Base-by-base conservation (phyloP, 208 protist species). In the Naegleria fowleri region DNA sequence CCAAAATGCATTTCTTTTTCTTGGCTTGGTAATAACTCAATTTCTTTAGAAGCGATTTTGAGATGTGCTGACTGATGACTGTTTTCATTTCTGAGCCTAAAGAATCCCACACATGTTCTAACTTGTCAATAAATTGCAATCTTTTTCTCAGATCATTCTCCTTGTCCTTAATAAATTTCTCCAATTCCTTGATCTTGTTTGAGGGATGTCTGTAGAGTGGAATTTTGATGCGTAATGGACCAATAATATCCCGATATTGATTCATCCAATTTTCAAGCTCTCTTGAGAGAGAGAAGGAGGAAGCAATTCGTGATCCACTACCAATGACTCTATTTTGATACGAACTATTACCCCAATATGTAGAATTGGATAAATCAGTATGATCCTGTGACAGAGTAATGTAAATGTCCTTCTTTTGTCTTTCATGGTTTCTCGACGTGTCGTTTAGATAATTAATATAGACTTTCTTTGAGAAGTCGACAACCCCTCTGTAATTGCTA, bases 181-280 rank as follows among this genome's bases (percentile, higher is more conserved):
- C 9, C n/a, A 59, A 22, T 58, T 88, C 6, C 36, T 88, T 7
- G 5, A 88, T 13, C 9, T 38, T 29, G 1, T 58, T 58, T 33
- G 51, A n/a, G 6, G 85, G 85, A 38, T 88, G 6, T 58, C 85
- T 51, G 38, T 88, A 88, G 5, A 88, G 55, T 25, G 85, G 85
- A 40, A 88, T 15, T n/a, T 58, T 16, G n/a, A 88, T 5, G n/a
- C 1, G n/a, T 25, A 88, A 59, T 15, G 41, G 85, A 36, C 85
- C 85, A 33, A 58, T 13, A 58, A 29, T 39, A 48, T 39, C 39
- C 1, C n/a, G n/a, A 39, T 58, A 29, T 38, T 39, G 11, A 58
- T 36, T 40, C n/a, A 39, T 58, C 7, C 9, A 58, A 38, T 51
- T 58, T 19, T 88, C 41, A 52, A 40, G 11, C 55, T 39, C 25